Base-by-base conservation (phyloP, 192 early-diverging fungal genomes). In the Coemansia sp. region DNA sequence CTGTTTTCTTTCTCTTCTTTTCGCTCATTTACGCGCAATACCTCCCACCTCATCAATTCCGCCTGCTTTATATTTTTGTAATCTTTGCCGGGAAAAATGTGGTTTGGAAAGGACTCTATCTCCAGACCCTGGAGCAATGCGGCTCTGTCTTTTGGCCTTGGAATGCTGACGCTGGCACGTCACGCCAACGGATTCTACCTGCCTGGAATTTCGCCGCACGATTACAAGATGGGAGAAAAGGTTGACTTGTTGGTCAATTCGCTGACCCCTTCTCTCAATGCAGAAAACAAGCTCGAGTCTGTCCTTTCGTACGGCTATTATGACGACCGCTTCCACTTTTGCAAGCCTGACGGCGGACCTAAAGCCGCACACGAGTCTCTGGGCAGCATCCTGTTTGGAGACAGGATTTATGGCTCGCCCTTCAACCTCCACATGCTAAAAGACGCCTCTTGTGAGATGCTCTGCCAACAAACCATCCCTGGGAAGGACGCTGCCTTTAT, bases 331-430 rank as follows among this genome's bases (percentile, higher is more conserved):
- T 95, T 98, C 72, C 88, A 92, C 68, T 93, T 95, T 64, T 97
- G 95, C 72, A 62, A 79, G 58, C 92, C 92, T 2, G 75, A 84
- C 20, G 84, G 80, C 40, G 87, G 84, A 0, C 84, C 85, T 7
- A 69, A 84, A 58, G 75, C 84, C 1, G 83, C 87, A 57, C 67
- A 89, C 23, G 96, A 97, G 75, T 89, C 86, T 2, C 83, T 98
- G 53, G 96, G 96, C 33, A 89, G 86, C 62, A 95, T 98, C 41
- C 75, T 98, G 30, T 98, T 98, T 89, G 96, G 96, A 7, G 95
- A 98, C 62, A 86, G 96, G 31, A 90, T 98, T 64, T 94, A 87
- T 57, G 86, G 79, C 52, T 95, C 94, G 3, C 83, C 81, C 3
- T 92, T 92, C 63, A 68, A 93, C 79, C 85, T 96, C 74, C 70